Evolutionary conservation across 75 land plant genomes (phyloP).

Genomic region (Larix kaempferi): DNA sequence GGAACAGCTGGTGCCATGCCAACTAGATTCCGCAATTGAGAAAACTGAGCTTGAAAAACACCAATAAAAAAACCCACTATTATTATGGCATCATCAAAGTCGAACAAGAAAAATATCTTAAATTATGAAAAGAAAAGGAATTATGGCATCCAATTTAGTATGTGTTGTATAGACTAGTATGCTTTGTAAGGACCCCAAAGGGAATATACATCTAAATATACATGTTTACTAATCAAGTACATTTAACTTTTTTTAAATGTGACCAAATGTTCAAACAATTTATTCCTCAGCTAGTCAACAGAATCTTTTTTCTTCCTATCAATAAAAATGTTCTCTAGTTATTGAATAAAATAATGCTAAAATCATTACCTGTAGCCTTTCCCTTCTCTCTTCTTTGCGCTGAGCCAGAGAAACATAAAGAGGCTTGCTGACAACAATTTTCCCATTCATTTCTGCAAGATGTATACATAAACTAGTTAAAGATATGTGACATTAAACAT

Average conservation of each 20-base stretch:
- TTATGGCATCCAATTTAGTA: background rate
- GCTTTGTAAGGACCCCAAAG: too few species aligned
- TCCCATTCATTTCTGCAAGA: constrained; percentile 95
- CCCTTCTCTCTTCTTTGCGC: constrained; percentile 92
- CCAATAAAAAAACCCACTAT: background rate
- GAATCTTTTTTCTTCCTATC: too few species aligned
- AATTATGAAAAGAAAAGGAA: background rate
- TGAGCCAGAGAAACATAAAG: constrained; percentile 95
- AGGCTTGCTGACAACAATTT: constrained; percentile 90
- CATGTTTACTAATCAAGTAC: too few species aligned
- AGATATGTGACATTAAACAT: background rate
- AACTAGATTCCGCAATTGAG: constrained; percentile 29
- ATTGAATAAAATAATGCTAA: background rate
- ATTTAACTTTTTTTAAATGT: too few species aligned
- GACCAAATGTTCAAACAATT: too few species aligned
- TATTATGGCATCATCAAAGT: background rate
- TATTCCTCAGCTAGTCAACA: too few species aligned
- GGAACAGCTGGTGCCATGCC: constrained; percentile 19
- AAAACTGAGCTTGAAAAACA: constrained; percentile 25
- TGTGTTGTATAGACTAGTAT: too few species aligned
- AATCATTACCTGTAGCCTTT: constrained; percentile 89
- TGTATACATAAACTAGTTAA: constrained; percentile 13
- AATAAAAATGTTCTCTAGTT: too few species aligned
- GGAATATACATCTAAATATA: too few species aligned
- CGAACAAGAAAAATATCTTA: background rate